A percentile compares a stretch with the other conserved stretches of the same genome.
Conservation (phyloP, 2,329 filamentous ascomycete genomes). For the Akanthomyces lecanii region DNA sequence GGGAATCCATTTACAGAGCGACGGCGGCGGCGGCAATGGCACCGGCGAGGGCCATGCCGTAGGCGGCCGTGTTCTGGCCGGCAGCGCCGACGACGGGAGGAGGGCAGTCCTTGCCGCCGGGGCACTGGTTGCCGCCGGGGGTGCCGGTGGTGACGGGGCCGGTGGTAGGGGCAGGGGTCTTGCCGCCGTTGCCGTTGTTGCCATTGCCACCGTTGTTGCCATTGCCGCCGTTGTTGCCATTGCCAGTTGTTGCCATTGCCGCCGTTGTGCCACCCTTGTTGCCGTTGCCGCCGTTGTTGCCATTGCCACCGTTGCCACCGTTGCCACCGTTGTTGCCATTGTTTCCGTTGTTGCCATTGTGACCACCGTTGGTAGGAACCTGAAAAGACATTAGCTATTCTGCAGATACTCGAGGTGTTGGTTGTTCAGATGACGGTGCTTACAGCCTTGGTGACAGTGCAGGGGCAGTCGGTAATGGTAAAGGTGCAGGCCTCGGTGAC, state of each 20-base stretch:
- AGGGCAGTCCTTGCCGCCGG: background rate
- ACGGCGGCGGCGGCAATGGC: constrained; percentile 25
- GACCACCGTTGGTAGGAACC: constrained; percentile 6
- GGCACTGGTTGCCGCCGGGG: background rate
- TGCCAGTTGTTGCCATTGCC: background rate
- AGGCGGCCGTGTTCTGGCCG: constrained; percentile 19
- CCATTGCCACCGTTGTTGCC: background rate
- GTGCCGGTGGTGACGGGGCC: constrained; percentile 3
- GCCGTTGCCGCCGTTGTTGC: background rate
- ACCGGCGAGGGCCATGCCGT: constrained; percentile 26
- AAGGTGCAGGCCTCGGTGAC: constrained; percentile 51
- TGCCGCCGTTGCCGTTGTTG: background rate
- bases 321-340: background rate
- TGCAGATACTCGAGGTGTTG: background rate
- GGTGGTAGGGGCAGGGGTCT: background rate
- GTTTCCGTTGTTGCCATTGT: background rate
- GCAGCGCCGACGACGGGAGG: constrained; percentile 21
- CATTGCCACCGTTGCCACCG: background rate
- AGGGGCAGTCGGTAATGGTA: constrained; percentile 53
- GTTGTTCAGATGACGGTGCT: background rate
- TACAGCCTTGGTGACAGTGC: constrained; percentile 33
- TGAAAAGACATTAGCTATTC: constrained; percentile 27
- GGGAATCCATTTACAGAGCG: constrained; percentile 25
- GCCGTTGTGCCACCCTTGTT: background rate
- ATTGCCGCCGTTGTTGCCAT: background rate